Evolutionary conservation across 2,329 filamentous ascomycete genomes (phyloP), one percentile per base, ranked within the genome.

Genomic region (Aspergillus uvarum): DNA sequence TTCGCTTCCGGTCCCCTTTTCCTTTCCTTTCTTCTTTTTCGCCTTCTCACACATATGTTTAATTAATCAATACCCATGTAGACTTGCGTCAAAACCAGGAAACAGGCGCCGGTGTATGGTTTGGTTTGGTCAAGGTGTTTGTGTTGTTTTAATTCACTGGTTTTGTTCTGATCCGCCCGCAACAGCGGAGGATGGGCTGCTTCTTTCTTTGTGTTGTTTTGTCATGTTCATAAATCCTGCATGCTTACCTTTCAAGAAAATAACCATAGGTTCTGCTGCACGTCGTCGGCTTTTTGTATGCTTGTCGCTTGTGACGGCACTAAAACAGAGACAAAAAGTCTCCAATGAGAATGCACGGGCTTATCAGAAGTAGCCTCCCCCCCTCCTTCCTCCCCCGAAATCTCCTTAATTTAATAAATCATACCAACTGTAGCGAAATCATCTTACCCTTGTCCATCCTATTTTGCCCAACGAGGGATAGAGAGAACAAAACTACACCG

Each of bases 331-430:
- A 26, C 6, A 14, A 10, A 22, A 54, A 16, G 19, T 24, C 58
- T 61, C 61, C 59, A 63, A 63, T 61, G n/a, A 59, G 16, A 60
- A 21, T 8, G 5, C 55, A 35, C 42, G 22, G 44, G 38, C 58
- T 63, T 63, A 63, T 63, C 48, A 51, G 38, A 7, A 8, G 19
- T 10, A 14, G 12, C 48, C 2, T n/a, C 24, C 26, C 14, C 22
- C 11, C 14, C 22, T 50, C 12, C 14, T n/a, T 42, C 12, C 48
- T 16, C 4, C 8, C 7, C 26, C 0, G 26, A 26, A 26, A 8
- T 26, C 26, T 26, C 26, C 1, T 26, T 8, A 26, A 8, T 26
- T 7, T 26, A 26, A 2, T 22, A 22, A 3, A 22, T 22, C 4
- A 22, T 22, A 22, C 2, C 22, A 22, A 22, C 22, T 22, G 3